Percentiles rank a stretch among this genome's conserved stretches.
Conservation (phyloP, 805 yeast genomes). For the Kluyveromyces starmeri region DNA sequence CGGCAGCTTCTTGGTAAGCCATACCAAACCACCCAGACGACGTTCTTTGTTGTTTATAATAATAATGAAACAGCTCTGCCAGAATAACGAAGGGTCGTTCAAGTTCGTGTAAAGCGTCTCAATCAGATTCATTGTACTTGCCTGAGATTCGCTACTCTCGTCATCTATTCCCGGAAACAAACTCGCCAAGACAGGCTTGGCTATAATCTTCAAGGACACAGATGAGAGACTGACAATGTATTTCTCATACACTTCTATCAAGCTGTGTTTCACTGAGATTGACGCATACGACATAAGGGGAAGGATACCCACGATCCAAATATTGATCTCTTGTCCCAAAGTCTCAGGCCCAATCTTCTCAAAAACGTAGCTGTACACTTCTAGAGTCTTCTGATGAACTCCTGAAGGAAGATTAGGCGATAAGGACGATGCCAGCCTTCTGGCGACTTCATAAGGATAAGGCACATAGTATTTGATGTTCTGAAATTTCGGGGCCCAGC, state of each 20-base stretch:
- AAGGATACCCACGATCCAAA: constrained; percentile 91
- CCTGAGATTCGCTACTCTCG: constrained; percentile 77
- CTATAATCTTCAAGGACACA: constrained; percentile 39
- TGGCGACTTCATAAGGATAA: constrained; percentile 53
- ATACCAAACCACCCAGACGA: constrained; percentile 74
- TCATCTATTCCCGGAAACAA: constrained; percentile 87
- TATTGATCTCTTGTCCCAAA: constrained; percentile 45
- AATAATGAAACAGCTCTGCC: constrained; percentile 74
- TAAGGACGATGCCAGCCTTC: constrained; percentile 67
- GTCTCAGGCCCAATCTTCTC: constrained; percentile 47
- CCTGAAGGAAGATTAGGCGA: constrained; percentile 85
- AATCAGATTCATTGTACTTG: constrained; percentile 48
- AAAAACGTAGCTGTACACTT: constrained; percentile 66
- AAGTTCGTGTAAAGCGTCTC: constrained; percentile 50
- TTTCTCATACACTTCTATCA: constrained; percentile 52
- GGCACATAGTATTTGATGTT: constrained; percentile 53
- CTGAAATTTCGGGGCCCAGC: constrained; percentile 33
- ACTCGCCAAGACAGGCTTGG: constrained; percentile 65
- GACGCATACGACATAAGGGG: constrained; percentile 86
- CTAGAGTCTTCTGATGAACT: constrained; percentile 83
- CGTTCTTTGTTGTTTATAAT: constrained; percentile 73
- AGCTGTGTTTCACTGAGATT: constrained; percentile 74
- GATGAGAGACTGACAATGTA: constrained; percentile 48
- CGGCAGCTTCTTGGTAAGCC: constrained; percentile 59
- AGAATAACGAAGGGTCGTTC: constrained; percentile 64